These are phyloP conservation scores for Trichothecium roseum DNA, from an alignment of 2,329 filamentous ascomycete species.

Conservation along the genomic window DNA sequence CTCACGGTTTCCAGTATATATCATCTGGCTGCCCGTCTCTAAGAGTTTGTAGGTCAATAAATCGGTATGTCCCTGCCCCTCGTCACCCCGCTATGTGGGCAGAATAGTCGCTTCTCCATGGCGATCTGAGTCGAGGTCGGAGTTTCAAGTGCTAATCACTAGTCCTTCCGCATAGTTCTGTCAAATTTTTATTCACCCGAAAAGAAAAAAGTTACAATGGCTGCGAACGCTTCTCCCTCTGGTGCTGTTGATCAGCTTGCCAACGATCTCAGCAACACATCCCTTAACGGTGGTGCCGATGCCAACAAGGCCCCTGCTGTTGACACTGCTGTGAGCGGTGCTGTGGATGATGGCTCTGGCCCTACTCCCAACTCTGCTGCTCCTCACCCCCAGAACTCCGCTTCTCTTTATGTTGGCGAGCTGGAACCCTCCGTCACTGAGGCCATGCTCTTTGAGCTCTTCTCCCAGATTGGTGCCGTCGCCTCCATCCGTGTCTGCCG, in stretches of 20 bases:
- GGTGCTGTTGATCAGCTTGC: slow-evolving; percentile 70
- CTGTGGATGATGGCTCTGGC: slow-evolving; percentile 48
- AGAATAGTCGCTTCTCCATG: slow-evolving; percentile 1
- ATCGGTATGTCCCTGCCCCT: too few species aligned
- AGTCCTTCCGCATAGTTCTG: slow-evolving; percentile 7
- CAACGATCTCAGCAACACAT: slow-evolving; percentile 63
- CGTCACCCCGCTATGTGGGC: slow-evolving; percentile 1
- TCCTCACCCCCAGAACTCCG: slow-evolving; percentile 79
- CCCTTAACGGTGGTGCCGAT: slow-evolving; percentile 58
- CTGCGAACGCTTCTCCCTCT: slow-evolving; percentile 44
- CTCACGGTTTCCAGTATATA: too few species aligned
- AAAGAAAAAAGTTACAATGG: slow-evolving; percentile 36
- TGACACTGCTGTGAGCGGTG: slow-evolving; percentile 59
- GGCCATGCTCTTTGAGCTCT: slow-evolving; percentile 99
- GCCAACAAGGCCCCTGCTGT: slow-evolving; percentile 51
- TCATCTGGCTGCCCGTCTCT: too few species aligned
- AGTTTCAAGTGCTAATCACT: slow-evolving; percentile 14
- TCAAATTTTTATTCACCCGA: slow-evolving; percentile 5
- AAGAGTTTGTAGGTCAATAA: too few species aligned
- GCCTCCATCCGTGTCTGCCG: slow-evolving; percentile 99
- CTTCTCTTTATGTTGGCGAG: slow-evolving; percentile 97
- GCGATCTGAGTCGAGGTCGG: slow-evolving; percentile 12
- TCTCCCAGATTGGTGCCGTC: slow-evolving; percentile 97
- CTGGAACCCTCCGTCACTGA: slow-evolving; percentile 96
- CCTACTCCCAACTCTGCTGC: slow-evolving; percentile 65